phyloP scores from a whole-genome alignment of 2,329 filamentous ascomycete species.

The Pseudopithomyces chartarum region DNA sequence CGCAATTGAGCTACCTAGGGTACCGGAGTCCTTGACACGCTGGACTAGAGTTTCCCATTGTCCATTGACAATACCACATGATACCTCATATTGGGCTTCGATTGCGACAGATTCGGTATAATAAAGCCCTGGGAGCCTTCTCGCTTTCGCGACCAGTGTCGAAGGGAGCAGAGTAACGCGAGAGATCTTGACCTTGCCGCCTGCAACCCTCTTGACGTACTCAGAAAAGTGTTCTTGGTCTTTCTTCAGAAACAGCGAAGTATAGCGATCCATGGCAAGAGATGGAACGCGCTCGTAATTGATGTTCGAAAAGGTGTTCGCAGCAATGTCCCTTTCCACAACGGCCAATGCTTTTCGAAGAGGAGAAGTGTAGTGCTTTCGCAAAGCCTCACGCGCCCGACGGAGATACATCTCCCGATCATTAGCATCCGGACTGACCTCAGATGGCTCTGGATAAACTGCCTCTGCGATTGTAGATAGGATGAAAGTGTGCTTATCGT shows the following conservation, averaged over 20 bases:
- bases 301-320: constrained; percentile 56
- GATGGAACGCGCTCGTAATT: constrained; percentile 63
- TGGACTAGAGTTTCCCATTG: constrained; percentile 65
- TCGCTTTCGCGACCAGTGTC: constrained; percentile 48
- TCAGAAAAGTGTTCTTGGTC: constrained; percentile 56
- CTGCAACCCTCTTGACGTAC: constrained; percentile 57
- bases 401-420: constrained; percentile 59
- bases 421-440: constrained; percentile 36
- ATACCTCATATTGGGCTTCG: constrained; percentile 24
- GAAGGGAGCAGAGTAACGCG: constrained; percentile 62
- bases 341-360: constrained; percentile 60
- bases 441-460: constrained; percentile 49
- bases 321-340: constrained; percentile 59
- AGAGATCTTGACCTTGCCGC: constrained; percentile 58
- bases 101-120: constrained; percentile 1
- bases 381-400: constrained; percentile 59
- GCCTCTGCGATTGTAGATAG: constrained; percentile 63
- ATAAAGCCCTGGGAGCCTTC: neutral
- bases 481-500: constrained; percentile 64
- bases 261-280: constrained; percentile 61
- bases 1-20: constrained; percentile 59
- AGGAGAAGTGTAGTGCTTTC: constrained; percentile 54
- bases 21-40: constrained; percentile 61
- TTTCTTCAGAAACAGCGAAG: constrained; percentile 55
- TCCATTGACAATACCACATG: constrained; percentile 49